These are phyloP conservation scores for Sporisorium exsertum DNA, from an alignment of 1,284 basidiomycete genomes.

Conservation along the genomic window DNA sequence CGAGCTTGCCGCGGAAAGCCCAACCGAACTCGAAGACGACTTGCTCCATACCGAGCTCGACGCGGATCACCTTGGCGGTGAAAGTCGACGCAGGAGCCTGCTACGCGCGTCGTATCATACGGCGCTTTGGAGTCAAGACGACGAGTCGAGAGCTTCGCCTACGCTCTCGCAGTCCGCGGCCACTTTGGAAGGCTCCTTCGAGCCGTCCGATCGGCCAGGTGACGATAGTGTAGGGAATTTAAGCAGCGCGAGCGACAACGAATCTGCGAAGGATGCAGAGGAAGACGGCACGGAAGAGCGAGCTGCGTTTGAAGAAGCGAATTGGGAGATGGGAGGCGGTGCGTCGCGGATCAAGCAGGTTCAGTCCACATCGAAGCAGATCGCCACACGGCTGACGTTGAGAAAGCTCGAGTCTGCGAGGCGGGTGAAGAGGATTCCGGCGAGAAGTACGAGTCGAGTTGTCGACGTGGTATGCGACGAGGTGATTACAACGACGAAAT, in stretches of 20 bases:
- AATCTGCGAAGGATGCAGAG: not conserved
- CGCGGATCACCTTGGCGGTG: not conserved
- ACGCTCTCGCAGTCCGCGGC: constrained; percentile 1
- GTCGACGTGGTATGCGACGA: not conserved
- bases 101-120: constrained; percentile 46
- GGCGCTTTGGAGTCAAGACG: constrained; percentile 38
- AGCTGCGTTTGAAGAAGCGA: not conserved
- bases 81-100: constrained; percentile 8
- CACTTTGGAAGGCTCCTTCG: not conserved
- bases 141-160: constrained; percentile 8
- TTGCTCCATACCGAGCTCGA: not conserved
- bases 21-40: not conserved
- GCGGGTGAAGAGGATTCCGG: constrained; percentile 3
- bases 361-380: constrained; percentile 22
- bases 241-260: constrained; percentile 2
- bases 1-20: not conserved
- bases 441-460: constrained; percentile 13
- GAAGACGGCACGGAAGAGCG: not conserved
- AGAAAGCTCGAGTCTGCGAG: constrained; percentile 24
- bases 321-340: not conserved
- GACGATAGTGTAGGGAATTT: not conserved
- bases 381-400: constrained; percentile 19
- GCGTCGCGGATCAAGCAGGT: not conserved
- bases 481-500: not conserved
- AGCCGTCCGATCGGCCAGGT: not conserved